phyloP scores from a whole-genome alignment of 495 filamentous ascomycete genomes.

The Aspergillus affinis region DNA sequence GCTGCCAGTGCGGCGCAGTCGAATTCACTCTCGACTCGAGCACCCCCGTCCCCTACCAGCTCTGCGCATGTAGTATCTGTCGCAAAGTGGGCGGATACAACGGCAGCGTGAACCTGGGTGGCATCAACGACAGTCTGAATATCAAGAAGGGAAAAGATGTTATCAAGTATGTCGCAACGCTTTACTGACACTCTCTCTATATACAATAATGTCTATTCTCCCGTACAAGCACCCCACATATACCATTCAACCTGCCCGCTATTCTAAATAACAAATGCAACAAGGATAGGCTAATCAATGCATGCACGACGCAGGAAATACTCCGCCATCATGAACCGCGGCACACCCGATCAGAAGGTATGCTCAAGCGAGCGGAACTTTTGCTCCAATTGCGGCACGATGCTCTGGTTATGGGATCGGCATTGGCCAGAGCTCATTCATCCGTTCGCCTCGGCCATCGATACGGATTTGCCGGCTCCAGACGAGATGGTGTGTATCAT shows the following conservation, averaged over 20 bases:
- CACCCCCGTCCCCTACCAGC: slow-evolving; percentile 56
- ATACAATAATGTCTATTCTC: too few species aligned
- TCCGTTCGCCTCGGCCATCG: slow-evolving; percentile 57
- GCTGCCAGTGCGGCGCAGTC: slow-evolving; percentile 54
- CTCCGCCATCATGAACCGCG: slow-evolving; percentile 48
- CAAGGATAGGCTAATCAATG: not conserved
- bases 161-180: slow-evolving; percentile 44
- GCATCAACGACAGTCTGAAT: slow-evolving; percentile 45
- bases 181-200: too few species aligned
- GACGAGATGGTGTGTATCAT: slow-evolving; percentile 55
- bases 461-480: slow-evolving; percentile 51
- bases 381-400: slow-evolving; percentile 51
- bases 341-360: slow-evolving; percentile 40
- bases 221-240: too few species aligned
- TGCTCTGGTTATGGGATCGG: slow-evolving; percentile 51
- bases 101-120: slow-evolving; percentile 53
- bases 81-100: slow-evolving; percentile 52
- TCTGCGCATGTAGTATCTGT: slow-evolving; percentile 58
- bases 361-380: slow-evolving; percentile 53
- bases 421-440: slow-evolving; percentile 57
- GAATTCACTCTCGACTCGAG: slow-evolving; percentile 52
- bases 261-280: too few species aligned
- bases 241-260: too few species aligned
- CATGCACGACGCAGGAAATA: slow-evolving; percentile 44
- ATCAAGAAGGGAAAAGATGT: slow-evolving; percentile 47